These are phyloP conservation scores for Lipomyces japonicus DNA, from an alignment of 805 yeast species.

Conservation along the genomic window DNA sequence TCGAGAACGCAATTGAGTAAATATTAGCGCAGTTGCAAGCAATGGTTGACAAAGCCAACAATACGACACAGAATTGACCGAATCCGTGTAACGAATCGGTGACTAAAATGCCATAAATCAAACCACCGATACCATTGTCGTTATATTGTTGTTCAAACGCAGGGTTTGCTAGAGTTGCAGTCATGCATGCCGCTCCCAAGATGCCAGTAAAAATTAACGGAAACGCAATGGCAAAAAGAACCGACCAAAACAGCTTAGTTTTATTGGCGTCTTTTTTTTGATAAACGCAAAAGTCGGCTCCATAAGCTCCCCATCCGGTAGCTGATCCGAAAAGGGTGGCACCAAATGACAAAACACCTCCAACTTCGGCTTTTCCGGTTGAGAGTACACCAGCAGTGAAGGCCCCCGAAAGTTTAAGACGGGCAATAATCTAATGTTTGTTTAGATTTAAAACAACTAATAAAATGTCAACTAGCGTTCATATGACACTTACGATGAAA, in stretches of 20 bases:
- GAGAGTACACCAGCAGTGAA: conserved; percentile 55
- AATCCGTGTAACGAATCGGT: conserved; percentile 79
- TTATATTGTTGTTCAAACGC: conserved; percentile 51
- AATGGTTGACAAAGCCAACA: conserved; percentile 79
- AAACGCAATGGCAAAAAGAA: conserved; percentile 57
- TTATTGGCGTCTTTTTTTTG: conserved; percentile 65
- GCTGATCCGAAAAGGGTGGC: conserved; percentile 83
- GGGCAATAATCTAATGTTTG: no score
- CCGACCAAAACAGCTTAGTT: conserved; percentile 57
- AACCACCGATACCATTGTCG: conserved; percentile 68
- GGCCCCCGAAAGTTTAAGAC: conserved; percentile 63
- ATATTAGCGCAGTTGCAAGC: conserved; percentile 91
- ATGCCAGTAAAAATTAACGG: conserved; percentile 72
- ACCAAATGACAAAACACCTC: conserved; percentile 73
- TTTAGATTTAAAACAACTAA: background rate
- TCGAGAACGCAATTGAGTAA: conserved; percentile 84
- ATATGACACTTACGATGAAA: conserved; percentile 69
- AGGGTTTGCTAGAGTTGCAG: conserved; percentile 53
- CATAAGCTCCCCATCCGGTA: conserved; percentile 91
- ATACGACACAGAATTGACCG: conserved; percentile 84
- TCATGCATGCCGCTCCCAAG: conserved; percentile 82
- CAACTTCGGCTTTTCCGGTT: conserved; percentile 68
- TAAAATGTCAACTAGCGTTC: background rate
- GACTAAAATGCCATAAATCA: conserved; percentile 73
- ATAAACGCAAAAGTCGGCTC: conserved; percentile 88